Evolutionary conservation across 2,329 filamentous ascomycete species (phyloP), one percentile per base, ranked within the genome.

Genomic region (Massarina eburnea): DNA sequence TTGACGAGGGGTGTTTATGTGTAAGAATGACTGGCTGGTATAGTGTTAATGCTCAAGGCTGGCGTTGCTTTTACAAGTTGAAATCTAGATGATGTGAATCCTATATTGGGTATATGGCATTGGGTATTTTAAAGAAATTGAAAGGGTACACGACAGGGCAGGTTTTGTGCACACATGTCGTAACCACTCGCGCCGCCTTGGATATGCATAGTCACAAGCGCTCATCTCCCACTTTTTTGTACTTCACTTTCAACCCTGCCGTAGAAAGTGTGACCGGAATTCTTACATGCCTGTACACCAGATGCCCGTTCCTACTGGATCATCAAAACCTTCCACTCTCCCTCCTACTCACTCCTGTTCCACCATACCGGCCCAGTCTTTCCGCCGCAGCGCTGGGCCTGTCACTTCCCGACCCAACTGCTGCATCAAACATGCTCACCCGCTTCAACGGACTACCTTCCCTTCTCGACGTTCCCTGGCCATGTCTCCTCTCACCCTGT

Each of bases 401-500:
- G 18, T 60, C 56, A 4, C 44, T 47, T 20, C 29, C 46, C 8
- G 39, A 8, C 35, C 49, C 18, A 1, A n/a, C n/a, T n/a, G 42
- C 26, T 17, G 48, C 44, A 20, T 45, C 51, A 9, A 72, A 68
- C 41, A 70, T 73, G 49, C 70, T 74, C 39, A 68, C 65, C 17
- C 72, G 61, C 62, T 77, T 77, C 49, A 76, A 39, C 14, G 74
- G 73, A 51, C 73, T 76, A 0, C 69, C 69, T 8, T 67, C 68
- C 21, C 64, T 53, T 46, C 62, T 65, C 30, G 43, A 71, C 47
- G 69, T 74, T 2, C 58, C 59, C n/a, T 47, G 51, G n/a, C n/a
- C n/a, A 27, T 55, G 46, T 37, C 57, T 55, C 35, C 58, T 54
- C 44, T 66, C 59, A 14, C 59, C 58, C 15, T 52, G 48, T 2